Percentiles rank a stretch among this genome's conserved stretches.
phyloP scores from a whole-genome alignment of 2,329 filamentous ascomycete species.

The Lecanicillium sp. region DNA sequence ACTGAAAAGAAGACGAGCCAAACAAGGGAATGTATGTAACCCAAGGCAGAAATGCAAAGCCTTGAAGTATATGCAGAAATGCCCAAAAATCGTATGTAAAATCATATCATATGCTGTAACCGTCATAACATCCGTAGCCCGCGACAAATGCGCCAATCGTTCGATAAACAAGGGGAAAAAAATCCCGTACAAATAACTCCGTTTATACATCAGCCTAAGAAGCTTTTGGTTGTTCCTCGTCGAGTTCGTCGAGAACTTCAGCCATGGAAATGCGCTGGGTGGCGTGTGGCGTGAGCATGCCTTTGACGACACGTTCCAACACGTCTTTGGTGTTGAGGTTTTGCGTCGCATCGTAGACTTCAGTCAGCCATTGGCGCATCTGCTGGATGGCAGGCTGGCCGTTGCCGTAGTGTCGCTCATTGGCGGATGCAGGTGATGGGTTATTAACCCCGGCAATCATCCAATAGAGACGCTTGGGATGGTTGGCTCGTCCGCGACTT shows the following conservation, averaged over 20 bases:
- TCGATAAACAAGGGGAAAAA: neutral
- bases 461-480: conserved; percentile 47
- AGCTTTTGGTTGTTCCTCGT: neutral
- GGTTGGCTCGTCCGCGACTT: conserved; percentile 35
- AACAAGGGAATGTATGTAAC: too few species aligned
- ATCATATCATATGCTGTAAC: too few species aligned
- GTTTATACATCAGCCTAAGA: too few species aligned
- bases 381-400: conserved; percentile 35
- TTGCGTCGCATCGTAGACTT: conserved; percentile 40
- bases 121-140: too few species aligned
- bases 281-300: conserved; percentile 46
- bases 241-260: conserved; percentile 37
- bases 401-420: conserved; percentile 24
- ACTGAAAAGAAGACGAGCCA: neutral
- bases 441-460: conserved; percentile 48
- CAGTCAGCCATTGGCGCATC: conserved; percentile 49
- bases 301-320: conserved; percentile 41
- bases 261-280: conserved; percentile 45
- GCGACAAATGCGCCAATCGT: neutral
- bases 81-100: too few species aligned
- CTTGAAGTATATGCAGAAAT: too few species aligned
- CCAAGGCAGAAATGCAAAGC: too few species aligned
- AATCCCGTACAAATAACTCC: neutral
- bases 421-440: conserved; percentile 14
- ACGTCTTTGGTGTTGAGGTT: conserved; percentile 37